Percentiles rank a stretch among this genome's conserved stretches.
These are phyloP conservation scores for Curvularia sp. DNA, from an alignment of 2,329 filamentous ascomycete species.

Conservation along the genomic window DNA sequence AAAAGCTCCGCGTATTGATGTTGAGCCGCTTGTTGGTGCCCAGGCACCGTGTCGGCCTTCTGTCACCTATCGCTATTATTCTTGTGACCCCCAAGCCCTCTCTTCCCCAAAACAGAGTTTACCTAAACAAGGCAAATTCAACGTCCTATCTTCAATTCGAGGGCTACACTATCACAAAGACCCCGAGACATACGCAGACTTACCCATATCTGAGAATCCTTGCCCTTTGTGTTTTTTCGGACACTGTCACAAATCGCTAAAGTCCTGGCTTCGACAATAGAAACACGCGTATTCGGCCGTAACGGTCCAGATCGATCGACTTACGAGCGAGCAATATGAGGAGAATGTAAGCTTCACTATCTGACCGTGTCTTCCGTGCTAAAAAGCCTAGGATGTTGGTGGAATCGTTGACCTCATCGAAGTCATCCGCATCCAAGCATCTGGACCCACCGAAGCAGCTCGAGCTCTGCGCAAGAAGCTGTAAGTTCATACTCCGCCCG, in stretches of 20 bases:
- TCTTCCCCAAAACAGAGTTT: conserved; percentile 13
- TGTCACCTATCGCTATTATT: conserved; percentile 17
- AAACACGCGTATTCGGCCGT: conserved; percentile 88
- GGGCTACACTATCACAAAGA: conserved; percentile 39
- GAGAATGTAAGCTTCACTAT: conserved; percentile 64
- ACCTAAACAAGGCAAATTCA: conserved; percentile 3
- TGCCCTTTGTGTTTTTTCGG: conserved; percentile 40
- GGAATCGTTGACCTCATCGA: conserved; percentile 95
- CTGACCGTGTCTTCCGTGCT: neutral
- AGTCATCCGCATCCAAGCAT: conserved; percentile 86
- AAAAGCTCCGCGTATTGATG: conserved; percentile 12
- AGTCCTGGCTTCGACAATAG: conserved; percentile 37
- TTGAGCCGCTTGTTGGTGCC: conserved; percentile 22
- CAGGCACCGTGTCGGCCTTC: conserved; percentile 22
- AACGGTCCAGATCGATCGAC: conserved; percentile 87
- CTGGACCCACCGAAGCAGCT: conserved; percentile 87
- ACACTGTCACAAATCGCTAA: conserved; percentile 37
- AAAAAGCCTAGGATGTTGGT: conserved; percentile 64
- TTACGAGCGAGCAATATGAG: conserved; percentile 88
- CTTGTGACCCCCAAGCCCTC: conserved; percentile 11
- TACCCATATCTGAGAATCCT: conserved; percentile 40
- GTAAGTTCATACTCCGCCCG: conserved; percentile 52
- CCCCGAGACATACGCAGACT: conserved; percentile 28
- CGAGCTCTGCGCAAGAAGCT: conserved; percentile 95
- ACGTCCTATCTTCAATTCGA: conserved; percentile 17